Evolutionary conservation across 352 stramenopile species (phyloP), one percentile per base, ranked within the genome.

Genomic region (Phytophthora crassamura): DNA sequence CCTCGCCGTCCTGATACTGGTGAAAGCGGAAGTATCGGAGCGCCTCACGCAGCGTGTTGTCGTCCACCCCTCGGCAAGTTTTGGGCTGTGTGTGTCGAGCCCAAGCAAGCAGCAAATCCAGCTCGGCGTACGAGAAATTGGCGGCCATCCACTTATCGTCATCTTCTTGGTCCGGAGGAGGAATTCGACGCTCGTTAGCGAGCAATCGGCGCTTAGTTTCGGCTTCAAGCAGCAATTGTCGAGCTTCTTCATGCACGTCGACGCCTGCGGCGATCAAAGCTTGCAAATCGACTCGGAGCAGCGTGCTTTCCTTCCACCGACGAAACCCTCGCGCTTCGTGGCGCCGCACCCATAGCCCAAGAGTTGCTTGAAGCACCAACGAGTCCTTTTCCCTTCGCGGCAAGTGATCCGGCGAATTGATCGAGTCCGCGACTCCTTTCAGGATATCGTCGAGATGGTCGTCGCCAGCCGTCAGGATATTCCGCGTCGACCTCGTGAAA

Each of bases 21-120:
- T 55, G 69, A 16, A 86, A 76, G 22, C 57, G 69, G 33, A 87
- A 55, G 48, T 73, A 80, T 6, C 68, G 67, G 39, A 87, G 72
- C 20, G 70, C 61, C 51, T 89, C 78, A 30, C 68, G 58, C 30
- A 87, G 50, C 5, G 70, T 71, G 2, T 60, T 57, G 22, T 78
- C 73, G 10, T 81, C 63, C 11, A 87, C 66, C 11, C 57, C 64
- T 50, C 59, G 73, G 40, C 81, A 89, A 8, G 73, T 81, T 67
- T 87, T 86, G 12, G 50, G 54, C 14, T 86, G 77, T 10, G 72
- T 74, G 38, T 80, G 41, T 35, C 56, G 53, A 28, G 70, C 77
- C 80, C 77, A 89, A 5, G 70, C 53, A 7, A 80, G 51, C 6
- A 86, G 49, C 47, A 82, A 57, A 48, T 82, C 76, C 10, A 78